Percentiles rank a stretch among this genome's conserved stretches.
These are phyloP conservation scores for Leccinum subgranulosum DNA, from an alignment of 768 basidiomycete genomes.

Conservation along the genomic window DNA sequence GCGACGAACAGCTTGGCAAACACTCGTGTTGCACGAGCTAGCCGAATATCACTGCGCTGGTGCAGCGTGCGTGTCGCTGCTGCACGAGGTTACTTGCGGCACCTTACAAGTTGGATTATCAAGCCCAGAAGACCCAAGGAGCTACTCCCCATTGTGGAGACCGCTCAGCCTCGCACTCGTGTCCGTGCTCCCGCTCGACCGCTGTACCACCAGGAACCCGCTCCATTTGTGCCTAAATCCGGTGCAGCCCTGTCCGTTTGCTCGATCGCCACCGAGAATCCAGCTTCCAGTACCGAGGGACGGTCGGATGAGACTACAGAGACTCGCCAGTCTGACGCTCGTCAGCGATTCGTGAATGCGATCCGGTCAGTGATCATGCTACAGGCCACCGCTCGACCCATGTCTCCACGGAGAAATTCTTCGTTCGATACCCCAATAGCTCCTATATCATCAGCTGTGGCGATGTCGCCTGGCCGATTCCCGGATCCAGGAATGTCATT, in stretches of 20 bases:
- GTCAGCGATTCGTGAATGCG: constrained; percentile 39
- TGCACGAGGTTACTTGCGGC: constrained; percentile 21
- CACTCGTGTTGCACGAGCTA: constrained; percentile 23
- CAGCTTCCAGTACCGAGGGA: constrained; percentile 25
- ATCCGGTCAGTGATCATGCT: constrained; percentile 48
- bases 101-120: constrained; percentile 23
- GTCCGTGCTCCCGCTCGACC: constrained; percentile 8
- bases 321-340: constrained; percentile 28
- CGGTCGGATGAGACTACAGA: constrained; percentile 26
- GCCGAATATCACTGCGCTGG: constrained; percentile 26
- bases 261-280: constrained; percentile 27
- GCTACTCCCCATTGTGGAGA: constrained; percentile 22
- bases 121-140: constrained; percentile 22
- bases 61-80: constrained; percentile 19
- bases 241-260: constrained; percentile 25
- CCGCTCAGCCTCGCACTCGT: constrained; percentile 15
- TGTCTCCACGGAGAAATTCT: constrained; percentile 30
- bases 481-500: constrained; percentile 34
- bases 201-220: constrained; percentile 23
- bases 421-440: constrained; percentile 27
- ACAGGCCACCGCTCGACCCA: constrained; percentile 31
- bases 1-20: constrained; percentile 24
- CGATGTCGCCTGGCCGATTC: constrained; percentile 31
- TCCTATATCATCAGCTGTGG: constrained; percentile 16
- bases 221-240: constrained; percentile 14